A percentile compares a stretch with the other conserved stretches of the same genome.
These are phyloP conservation scores for Lyophyllum atratum DNA, from an alignment of 768 basidiomycete species.

Conservation along the genomic window DNA sequence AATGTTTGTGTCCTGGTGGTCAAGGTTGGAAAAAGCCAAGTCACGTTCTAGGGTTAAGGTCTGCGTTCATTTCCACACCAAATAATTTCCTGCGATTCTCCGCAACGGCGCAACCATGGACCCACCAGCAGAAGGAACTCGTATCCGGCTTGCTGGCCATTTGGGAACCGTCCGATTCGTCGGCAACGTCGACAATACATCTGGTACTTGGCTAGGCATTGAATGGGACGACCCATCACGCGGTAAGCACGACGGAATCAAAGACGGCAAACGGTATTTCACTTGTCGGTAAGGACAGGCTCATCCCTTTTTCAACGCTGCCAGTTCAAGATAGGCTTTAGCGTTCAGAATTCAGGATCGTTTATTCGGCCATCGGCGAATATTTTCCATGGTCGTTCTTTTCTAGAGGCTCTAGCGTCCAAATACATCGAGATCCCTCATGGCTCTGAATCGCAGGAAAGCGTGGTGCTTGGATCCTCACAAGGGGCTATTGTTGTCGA, in stretches of 20 bases:
- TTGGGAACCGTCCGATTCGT: slow-evolving; percentile 72
- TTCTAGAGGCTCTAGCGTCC: slow-evolving; percentile 68
- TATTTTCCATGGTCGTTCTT: slow-evolving; percentile 65
- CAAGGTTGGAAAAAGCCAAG: slow-evolving; percentile 9
- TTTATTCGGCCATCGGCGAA: slow-evolving; percentile 75
- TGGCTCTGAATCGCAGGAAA: slow-evolving; percentile 56
- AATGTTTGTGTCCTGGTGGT: slow-evolving; percentile 2
- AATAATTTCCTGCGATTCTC: neutral
- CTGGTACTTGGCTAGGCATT: slow-evolving; percentile 88
- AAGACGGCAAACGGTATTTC: slow-evolving; percentile 81
- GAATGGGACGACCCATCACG: slow-evolving; percentile 90
- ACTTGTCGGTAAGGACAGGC: slow-evolving; percentile 59
- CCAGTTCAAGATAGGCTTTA: slow-evolving; percentile 29
- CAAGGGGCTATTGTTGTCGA: slow-evolving; percentile 83
- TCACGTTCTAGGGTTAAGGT: slow-evolving; percentile 32
- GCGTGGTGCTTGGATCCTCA: slow-evolving; percentile 77
- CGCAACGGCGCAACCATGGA: neutral
- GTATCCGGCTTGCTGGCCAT: slow-evolving; percentile 54
- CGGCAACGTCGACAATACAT: slow-evolving; percentile 63
- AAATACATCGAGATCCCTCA: slow-evolving; percentile 77
- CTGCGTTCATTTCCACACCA: slow-evolving; percentile 6
- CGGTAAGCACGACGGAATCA: slow-evolving; percentile 86
- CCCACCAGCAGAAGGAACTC: slow-evolving; percentile 38
- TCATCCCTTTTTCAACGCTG: slow-evolving; percentile 15
- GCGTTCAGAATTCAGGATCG: slow-evolving; percentile 66